Conservation (phyloP, 345 rosid genomes). For the Linum trigynum region DNA sequence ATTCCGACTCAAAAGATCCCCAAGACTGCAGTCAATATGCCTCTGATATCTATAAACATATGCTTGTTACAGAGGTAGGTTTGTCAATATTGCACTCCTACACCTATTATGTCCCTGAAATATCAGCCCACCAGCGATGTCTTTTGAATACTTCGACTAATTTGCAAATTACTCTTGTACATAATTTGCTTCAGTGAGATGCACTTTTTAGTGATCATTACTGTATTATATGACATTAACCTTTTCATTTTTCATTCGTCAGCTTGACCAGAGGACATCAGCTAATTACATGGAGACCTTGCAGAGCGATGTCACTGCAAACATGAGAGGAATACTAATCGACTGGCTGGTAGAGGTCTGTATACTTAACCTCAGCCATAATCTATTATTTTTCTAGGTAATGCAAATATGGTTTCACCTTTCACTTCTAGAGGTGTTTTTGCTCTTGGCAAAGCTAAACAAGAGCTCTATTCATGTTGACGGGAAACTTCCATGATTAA, state of each 20-base stretch:
- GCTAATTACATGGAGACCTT: slow-evolving; percentile 59
- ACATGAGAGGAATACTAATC: slow-evolving; percentile 74
- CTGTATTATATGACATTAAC: slow-evolving; percentile 2
- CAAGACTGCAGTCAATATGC: slow-evolving; percentile 67
- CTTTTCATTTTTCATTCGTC: slow-evolving; percentile 16
- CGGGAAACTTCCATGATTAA: not conserved
- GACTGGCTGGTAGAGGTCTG: slow-evolving; percentile 97
- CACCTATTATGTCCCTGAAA: not conserved
- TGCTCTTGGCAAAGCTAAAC: no score
- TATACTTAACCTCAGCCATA: slow-evolving; percentile 1
- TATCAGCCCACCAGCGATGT: slow-evolving; percentile 9
- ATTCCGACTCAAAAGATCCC: slow-evolving; percentile 58
- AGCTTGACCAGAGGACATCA: slow-evolving; percentile 76
- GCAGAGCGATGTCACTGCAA: slow-evolving; percentile 61
- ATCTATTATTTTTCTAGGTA: not conserved
- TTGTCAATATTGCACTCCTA: slow-evolving; percentile 7
- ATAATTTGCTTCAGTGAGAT: not conserved
- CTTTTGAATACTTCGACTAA: not conserved
- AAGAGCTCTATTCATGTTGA: no score
- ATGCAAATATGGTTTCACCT: not conserved
- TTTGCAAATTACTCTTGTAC: not conserved
- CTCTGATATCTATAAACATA: slow-evolving; percentile 51
- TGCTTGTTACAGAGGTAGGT: slow-evolving; percentile 69
- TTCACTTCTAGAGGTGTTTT: no score
- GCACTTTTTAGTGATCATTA: not conserved